Conservation (phyloP, 441 rosid species). For the Erysimum cheiri region DNA sequence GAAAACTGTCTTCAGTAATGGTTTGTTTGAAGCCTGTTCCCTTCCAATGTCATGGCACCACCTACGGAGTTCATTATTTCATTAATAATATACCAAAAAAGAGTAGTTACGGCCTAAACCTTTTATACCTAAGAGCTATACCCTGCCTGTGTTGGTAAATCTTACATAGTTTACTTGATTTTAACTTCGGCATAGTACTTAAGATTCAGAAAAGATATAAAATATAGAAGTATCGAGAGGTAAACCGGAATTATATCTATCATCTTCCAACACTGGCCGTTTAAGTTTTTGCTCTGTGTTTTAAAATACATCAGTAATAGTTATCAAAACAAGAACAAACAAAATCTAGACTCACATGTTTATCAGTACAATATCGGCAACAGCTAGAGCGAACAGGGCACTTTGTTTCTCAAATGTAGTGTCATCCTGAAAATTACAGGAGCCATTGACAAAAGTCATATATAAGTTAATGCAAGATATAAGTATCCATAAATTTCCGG, state of each 20-base stretch:
- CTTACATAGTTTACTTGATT: not conserved
- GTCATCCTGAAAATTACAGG: conserved; percentile 70
- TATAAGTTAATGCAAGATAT: not conserved
- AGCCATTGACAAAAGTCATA: not conserved
- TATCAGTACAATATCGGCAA: conserved; percentile 88
- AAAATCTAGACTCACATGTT: conserved; percentile 71
- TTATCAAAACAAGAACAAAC: conserved; percentile 1
- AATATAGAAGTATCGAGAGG: not conserved
- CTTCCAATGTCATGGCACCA: conserved; percentile 99
- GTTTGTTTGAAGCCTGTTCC: conserved; percentile 94
- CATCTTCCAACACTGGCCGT: not conserved
- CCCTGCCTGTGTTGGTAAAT: not conserved
- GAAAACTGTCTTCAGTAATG: conserved; percentile 88
- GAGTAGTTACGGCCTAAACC: not conserved
- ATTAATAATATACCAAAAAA: conserved; percentile 35
- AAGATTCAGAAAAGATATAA: not conserved
- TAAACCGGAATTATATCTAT: not conserved
- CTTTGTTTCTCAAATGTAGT: conserved; percentile 96
- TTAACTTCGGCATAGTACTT: not conserved
- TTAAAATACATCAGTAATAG: conserved; percentile 2
- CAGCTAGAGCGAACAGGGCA: conserved; percentile 83
- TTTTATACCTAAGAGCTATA: not conserved
- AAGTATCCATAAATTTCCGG: not conserved
- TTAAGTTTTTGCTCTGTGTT: not conserved
- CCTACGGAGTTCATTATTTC: conserved; percentile 52